Conservation (phyloP, 1,284 basidiomycete genomes). For the Pseudozyma thailandica region DNA sequence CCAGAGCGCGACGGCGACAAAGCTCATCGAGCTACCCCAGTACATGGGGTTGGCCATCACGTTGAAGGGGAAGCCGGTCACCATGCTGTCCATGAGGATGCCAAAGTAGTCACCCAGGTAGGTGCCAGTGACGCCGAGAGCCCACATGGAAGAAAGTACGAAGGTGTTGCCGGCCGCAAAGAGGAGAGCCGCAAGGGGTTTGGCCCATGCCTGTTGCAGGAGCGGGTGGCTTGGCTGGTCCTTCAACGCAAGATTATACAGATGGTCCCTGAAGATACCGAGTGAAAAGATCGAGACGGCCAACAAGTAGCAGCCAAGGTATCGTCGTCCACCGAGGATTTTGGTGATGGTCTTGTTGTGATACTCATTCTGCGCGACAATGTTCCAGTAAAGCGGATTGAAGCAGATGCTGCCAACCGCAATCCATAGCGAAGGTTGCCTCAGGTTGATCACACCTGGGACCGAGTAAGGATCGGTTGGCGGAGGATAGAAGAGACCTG, state of each 20-base stretch:
- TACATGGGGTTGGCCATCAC: slow-evolving; percentile 95
- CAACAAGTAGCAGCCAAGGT: slow-evolving; percentile 86
- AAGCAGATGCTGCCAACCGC: slow-evolving; percentile 71
- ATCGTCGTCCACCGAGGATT: slow-evolving; percentile 62
- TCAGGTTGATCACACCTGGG: slow-evolving; percentile 55
- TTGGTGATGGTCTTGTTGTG: slow-evolving; percentile 64
- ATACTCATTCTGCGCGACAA: slow-evolving; percentile 83
- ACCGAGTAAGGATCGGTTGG: slow-evolving; percentile 36
- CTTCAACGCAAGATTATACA: slow-evolving; percentile 76
- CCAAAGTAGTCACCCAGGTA: slow-evolving; percentile 95
- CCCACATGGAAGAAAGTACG: slow-evolving; percentile 88
- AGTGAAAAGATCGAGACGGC: slow-evolving; percentile 75
- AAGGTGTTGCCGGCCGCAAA: slow-evolving; percentile 72
- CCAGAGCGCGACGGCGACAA: slow-evolving; percentile 65
- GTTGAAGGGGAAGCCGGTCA: slow-evolving; percentile 91
- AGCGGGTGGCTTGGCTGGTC: slow-evolving; percentile 75
- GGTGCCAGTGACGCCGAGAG: slow-evolving; percentile 85
- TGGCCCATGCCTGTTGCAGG: slow-evolving; percentile 74
- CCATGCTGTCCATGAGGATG: slow-evolving; percentile 88
- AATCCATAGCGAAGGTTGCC: slow-evolving; percentile 58
- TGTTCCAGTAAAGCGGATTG: slow-evolving; percentile 96
- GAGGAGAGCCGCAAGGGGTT: slow-evolving; percentile 75
- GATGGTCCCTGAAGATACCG: slow-evolving; percentile 46
- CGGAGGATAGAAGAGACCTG: slow-evolving; percentile 18
- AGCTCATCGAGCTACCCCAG: slow-evolving; percentile 66